Evolutionary conservation across 495 filamentous ascomycete genomes (phyloP).

Genomic region (Glonium stellatum): DNA sequence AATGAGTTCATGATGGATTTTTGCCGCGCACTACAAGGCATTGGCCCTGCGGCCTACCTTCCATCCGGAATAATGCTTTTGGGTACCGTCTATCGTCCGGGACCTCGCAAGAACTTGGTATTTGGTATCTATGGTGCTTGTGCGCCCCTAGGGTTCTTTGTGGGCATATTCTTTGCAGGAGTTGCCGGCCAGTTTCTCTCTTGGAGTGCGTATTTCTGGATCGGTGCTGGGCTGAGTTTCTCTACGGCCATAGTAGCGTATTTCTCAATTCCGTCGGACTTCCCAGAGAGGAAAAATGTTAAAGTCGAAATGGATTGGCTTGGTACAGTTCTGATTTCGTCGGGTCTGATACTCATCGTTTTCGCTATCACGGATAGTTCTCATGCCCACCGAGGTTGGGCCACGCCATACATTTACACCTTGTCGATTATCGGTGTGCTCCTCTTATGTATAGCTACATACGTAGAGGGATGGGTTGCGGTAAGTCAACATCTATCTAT

Average conservation of each 20-base stretch:
- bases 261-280: conserved; percentile 61
- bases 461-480: conserved; percentile 72
- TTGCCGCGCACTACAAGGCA: conserved; percentile 69
- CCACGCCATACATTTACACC: conserved; percentile 62
- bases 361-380: conserved; percentile 73
- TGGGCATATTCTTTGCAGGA: conserved; percentile 76
- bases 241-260: conserved; percentile 50
- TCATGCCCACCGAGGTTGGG: conserved; percentile 63
- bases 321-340: conserved; percentile 56
- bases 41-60: conserved; percentile 71
- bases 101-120: conserved; percentile 77
- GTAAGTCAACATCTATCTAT: neutral
- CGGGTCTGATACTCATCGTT: conserved; percentile 62
- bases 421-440: conserved; percentile 54
- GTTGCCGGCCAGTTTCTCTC: conserved; percentile 53
- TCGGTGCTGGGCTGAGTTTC: conserved; percentile 53
- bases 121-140: conserved; percentile 76
- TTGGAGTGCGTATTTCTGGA: conserved; percentile 79
- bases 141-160: conserved; percentile 72
- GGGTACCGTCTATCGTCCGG: conserved; percentile 73
- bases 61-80: conserved; percentile 74
- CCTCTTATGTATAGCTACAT: conserved; percentile 52
- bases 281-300: conserved; percentile 41
- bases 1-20: conserved; percentile 68
- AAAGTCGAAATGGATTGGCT: conserved; percentile 63